Percentiles rank a stretch among this genome's conserved stretches.
Evolutionary conservation across 495 filamentous ascomycete species (phyloP).

Genomic region (Trichoderma gamsii): DNA sequence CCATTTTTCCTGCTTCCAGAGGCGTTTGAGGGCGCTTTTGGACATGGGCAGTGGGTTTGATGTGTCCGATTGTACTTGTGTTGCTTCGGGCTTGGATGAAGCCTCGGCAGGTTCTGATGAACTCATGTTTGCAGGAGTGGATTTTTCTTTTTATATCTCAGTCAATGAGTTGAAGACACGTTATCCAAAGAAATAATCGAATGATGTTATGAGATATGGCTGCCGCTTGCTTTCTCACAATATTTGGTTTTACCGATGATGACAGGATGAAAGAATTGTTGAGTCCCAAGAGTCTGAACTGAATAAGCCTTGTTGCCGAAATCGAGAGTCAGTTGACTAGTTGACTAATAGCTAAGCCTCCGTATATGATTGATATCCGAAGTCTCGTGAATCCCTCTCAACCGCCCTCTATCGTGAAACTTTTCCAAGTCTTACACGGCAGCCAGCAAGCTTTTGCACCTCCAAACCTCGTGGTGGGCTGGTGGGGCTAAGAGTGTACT

Average conservation of each 20-base stretch:
- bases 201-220: not conserved
- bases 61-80: not conserved
- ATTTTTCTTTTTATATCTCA: not conserved
- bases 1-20: slow-evolving; percentile 58
- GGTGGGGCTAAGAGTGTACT: slow-evolving; percentile 1
- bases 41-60: slow-evolving; percentile 42
- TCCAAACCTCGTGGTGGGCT: no score
- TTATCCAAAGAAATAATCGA: not conserved
- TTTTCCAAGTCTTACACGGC: not conserved
- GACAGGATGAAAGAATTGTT: not conserved
- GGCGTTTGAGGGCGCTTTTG: slow-evolving; percentile 76
- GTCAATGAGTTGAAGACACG: not conserved
- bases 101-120: not conserved
- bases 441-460: no score
- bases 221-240: not conserved
- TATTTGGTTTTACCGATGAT: no score
- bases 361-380: not conserved
- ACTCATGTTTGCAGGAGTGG: not conserved
- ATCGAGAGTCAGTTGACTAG: not conserved
- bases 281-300: not conserved
- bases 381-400: no score
- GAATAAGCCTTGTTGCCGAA: not conserved
- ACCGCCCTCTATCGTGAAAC: not conserved
- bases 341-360: not conserved
- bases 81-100: not conserved